phyloP scores from a whole-genome alignment of 768 basidiomycete species.

The Phanerochaete sordida region DNA sequence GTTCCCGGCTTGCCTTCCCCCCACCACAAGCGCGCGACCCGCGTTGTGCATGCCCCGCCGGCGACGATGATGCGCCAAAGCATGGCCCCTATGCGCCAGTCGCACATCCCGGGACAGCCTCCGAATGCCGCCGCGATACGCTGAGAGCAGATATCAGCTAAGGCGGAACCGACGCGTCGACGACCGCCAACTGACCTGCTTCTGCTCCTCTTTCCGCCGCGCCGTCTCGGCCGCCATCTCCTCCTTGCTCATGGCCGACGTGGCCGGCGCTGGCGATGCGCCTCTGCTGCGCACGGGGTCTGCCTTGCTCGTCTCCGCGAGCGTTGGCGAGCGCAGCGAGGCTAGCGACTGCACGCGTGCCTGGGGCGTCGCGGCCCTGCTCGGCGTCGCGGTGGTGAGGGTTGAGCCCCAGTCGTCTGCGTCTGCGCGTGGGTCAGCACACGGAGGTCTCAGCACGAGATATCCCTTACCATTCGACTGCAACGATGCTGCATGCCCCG shows the following conservation, averaged over 20 bases:
- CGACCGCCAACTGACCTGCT: slow-evolving; percentile 52
- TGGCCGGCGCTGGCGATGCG: slow-evolving; percentile 17
- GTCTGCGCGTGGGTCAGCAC: not conserved
- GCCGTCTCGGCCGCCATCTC: slow-evolving; percentile 94
- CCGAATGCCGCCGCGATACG: slow-evolving; percentile 63
- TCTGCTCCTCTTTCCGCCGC: slow-evolving; percentile 86
- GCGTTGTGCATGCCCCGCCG: not conserved
- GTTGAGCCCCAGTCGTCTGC: slow-evolving; percentile 9
- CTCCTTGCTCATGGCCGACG: slow-evolving; percentile 68
- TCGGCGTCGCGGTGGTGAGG: not conserved
- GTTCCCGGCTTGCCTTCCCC: not conserved
- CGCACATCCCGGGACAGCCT: slow-evolving; percentile 39
- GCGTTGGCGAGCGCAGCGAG: slow-evolving; percentile 14
- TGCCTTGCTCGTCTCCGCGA: slow-evolving; percentile 18
- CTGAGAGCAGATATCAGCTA: slow-evolving; percentile 30
- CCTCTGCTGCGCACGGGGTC: slow-evolving; percentile 12
- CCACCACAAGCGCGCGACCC: not conserved
- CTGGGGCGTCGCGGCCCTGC: not conserved
- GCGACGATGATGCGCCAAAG: slow-evolving; percentile 50
- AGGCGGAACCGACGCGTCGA: not conserved
- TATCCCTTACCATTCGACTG: not conserved
- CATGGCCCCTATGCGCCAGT: slow-evolving; percentile 45
- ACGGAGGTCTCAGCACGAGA: no score
- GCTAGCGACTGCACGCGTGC: not conserved
- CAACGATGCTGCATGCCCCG: not conserved